Conservation (phyloP, 768 basidiomycete genomes). For the Lactarius pseudohatsudake region DNA sequence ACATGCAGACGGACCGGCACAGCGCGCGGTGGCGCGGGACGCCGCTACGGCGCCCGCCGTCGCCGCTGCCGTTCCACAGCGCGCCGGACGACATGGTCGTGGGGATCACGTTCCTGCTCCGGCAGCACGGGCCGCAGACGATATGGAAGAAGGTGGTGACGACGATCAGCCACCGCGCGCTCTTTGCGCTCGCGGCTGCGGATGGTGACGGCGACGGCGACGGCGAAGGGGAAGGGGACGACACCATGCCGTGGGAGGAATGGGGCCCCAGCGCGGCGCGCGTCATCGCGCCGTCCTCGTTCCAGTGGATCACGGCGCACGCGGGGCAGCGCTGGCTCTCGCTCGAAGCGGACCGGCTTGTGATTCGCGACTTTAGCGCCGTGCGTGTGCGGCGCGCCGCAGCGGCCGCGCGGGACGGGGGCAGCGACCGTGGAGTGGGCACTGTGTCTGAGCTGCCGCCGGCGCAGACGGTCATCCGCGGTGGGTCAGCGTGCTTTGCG, state of each 20-base stretch:
- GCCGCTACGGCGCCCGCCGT: background rate
- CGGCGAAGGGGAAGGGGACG: background rate
- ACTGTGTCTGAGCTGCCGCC: background rate
- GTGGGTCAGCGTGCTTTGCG: slow-evolving; percentile 2
- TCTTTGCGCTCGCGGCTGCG: slow-evolving; percentile 11
- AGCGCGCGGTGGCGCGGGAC: background rate
- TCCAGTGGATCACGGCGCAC: slow-evolving; percentile 26
- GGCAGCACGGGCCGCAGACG: background rate
- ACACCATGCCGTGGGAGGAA: slow-evolving; percentile 9
- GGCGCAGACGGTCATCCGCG: background rate
- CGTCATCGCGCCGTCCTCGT: slow-evolving; percentile 12
- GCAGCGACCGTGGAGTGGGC: background rate
- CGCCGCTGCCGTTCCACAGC: slow-evolving; percentile 19
- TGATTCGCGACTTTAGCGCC: slow-evolving; percentile 19
- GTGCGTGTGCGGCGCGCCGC: slow-evolving; percentile 14
- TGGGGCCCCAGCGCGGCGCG: slow-evolving; percentile 18
- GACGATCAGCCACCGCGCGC: slow-evolving; percentile 16
- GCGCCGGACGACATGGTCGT: slow-evolving; percentile 23
- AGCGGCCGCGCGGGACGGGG: background rate
- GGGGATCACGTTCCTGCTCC: slow-evolving; percentile 24
- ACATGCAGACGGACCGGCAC: slow-evolving; percentile 24
- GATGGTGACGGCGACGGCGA: background rate
- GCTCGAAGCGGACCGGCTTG: slow-evolving; percentile 11
- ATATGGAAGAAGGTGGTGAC: slow-evolving; percentile 17
- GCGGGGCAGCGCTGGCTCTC: slow-evolving; percentile 24